phyloP scores from a whole-genome alignment of 805 yeast genomes.

The Metschnikowia colocasiae region DNA sequence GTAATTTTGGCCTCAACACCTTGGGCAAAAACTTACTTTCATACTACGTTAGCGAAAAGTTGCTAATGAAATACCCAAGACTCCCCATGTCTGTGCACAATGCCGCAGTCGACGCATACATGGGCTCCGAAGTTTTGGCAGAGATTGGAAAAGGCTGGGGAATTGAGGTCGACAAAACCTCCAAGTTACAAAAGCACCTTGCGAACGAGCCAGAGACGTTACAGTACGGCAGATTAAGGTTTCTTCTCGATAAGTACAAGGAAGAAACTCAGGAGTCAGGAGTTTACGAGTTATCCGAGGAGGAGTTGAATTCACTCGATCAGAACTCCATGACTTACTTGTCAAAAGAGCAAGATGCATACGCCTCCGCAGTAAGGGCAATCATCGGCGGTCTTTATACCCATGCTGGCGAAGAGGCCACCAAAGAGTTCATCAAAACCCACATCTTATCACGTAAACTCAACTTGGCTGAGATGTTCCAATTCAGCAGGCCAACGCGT shows the following conservation, averaged over 20 bases:
- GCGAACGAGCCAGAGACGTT: slow-evolving; percentile 65
- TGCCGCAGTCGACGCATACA: slow-evolving; percentile 71
- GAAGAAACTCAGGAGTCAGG: slow-evolving; percentile 45
- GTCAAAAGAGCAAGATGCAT: slow-evolving; percentile 43
- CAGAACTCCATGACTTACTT: slow-evolving; percentile 20
- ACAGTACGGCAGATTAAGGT: slow-evolving; percentile 69
- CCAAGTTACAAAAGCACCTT: slow-evolving; percentile 62
- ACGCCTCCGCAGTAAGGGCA: slow-evolving; percentile 74
- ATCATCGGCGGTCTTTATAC: slow-evolving; percentile 80
- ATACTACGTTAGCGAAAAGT: slow-evolving; percentile 69
- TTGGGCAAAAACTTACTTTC: slow-evolving; percentile 78
- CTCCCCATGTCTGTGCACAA: slow-evolving; percentile 76
- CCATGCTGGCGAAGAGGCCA: slow-evolving; percentile 59
- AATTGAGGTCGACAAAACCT: slow-evolving; percentile 66
- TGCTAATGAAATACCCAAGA: slow-evolving; percentile 80
- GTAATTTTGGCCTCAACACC: slow-evolving; percentile 75
- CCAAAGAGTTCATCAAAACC: slow-evolving; percentile 64
- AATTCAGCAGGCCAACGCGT: slow-evolving; percentile 80
- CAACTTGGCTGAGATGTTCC: slow-evolving; percentile 69
- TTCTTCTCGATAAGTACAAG: slow-evolving; percentile 28
- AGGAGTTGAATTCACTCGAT: slow-evolving; percentile 19
- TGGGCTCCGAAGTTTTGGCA: slow-evolving; percentile 62
- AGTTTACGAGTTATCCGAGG: slow-evolving; percentile 37
- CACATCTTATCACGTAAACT: slow-evolving; percentile 82
- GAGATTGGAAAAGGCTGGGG: slow-evolving; percentile 83